Evolutionary conservation across 2,329 filamentous ascomycete species (phyloP).

Genomic region (Cadophora malorum): DNA sequence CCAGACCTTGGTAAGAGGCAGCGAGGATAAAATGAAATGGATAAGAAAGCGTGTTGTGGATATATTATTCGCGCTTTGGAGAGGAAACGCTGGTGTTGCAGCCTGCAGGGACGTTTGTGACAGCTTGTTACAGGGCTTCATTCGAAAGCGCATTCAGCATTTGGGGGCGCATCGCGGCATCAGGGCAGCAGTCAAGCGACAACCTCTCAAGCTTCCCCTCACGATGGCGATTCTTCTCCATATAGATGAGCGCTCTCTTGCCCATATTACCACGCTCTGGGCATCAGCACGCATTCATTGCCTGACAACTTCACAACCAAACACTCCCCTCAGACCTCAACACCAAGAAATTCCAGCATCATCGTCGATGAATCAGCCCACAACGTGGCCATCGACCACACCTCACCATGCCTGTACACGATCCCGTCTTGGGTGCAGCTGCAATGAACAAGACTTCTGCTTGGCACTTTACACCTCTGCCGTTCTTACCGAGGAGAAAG

Average conservation of each 20-base stretch:
- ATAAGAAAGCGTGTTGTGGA: background rate
- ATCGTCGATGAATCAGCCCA: constrained; percentile 15
- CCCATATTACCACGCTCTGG: background rate
- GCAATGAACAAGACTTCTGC: background rate
- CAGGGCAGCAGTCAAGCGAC: background rate
- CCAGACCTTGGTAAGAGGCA: background rate
- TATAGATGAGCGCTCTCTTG: background rate
- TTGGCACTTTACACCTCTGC: constrained; percentile 17
- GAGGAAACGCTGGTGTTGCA: background rate
- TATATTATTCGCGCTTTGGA: background rate
- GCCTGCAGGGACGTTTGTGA: background rate
- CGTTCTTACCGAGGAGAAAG: constrained; percentile 17
- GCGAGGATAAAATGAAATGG: background rate
- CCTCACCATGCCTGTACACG: constrained; percentile 11
- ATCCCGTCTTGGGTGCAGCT: constrained; percentile 20
- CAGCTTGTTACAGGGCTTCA: background rate
- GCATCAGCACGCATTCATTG: constrained; percentile 9
- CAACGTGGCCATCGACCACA: constrained; percentile 9
- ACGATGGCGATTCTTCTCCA: background rate
- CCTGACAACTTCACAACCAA: background rate
- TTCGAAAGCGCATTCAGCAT: background rate
- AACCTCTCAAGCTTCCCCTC: background rate
- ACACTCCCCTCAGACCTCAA: background rate
- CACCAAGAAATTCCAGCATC: background rate
- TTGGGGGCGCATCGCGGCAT: background rate